Conservation (phyloP, 78 protist genomes). For the Cavenderia fasciculata region DNA sequence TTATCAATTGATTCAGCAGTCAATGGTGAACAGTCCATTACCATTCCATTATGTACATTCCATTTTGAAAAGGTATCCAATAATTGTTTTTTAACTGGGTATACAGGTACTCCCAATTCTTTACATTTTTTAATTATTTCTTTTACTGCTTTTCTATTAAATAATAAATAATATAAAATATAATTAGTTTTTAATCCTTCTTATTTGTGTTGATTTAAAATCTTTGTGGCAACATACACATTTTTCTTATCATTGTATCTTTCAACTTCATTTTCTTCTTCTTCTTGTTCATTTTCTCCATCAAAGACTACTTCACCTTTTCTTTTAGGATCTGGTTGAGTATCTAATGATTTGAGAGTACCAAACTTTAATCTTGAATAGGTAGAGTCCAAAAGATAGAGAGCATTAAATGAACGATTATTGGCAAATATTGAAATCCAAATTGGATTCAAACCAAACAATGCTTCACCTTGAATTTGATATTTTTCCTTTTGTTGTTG, state of each 20-base stretch:
- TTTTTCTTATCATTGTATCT: conserved; percentile 60
- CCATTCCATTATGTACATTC: conserved; percentile 44
- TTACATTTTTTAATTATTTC: not conserved
- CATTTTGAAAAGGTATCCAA: conserved; percentile 25
- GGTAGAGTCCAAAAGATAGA: conserved; percentile 9
- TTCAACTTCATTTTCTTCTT: not conserved
- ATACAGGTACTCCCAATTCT: not conserved
- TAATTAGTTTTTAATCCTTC: not conserved
- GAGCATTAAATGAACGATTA: conserved; percentile 34
- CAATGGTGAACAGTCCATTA: conserved; percentile 52
- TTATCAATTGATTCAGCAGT: not conserved
- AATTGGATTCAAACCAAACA: conserved; percentile 59
- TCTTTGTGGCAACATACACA: not conserved
- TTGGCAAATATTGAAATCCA: conserved; percentile 27
- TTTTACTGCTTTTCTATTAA: not conserved
- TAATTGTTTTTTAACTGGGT: not conserved
- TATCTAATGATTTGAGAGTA: no score
- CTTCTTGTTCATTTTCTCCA: not conserved
- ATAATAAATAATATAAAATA: not conserved
- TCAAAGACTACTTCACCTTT: not conserved
- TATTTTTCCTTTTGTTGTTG: not conserved
- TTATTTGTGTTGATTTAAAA: not conserved
- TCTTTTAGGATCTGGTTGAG: not conserved
- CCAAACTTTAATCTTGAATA: no score
- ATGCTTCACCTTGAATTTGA: conserved; percentile 18